A percentile compares a stretch with the other conserved stretches of the same genome.
phyloP scores from a whole-genome alignment of 2,329 filamentous ascomycete genomes.

The Trichophyton equinum region DNA sequence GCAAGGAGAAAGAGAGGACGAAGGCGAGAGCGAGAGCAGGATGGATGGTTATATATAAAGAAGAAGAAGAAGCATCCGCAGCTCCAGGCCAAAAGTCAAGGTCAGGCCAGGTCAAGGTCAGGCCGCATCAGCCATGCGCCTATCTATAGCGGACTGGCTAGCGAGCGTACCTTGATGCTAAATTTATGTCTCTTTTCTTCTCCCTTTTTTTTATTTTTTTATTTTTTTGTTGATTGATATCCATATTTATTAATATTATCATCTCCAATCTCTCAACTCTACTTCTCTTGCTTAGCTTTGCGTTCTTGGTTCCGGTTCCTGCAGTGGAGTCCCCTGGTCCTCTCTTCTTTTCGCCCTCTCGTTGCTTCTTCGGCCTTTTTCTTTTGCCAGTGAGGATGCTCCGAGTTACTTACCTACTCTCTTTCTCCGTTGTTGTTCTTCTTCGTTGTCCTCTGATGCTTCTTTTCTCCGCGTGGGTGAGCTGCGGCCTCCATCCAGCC shows the following conservation, averaged over 20 bases:
- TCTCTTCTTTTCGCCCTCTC: neutral
- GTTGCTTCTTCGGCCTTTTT: neutral
- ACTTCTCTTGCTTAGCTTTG: no score
- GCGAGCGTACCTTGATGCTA: neutral
- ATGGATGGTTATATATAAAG: neutral
- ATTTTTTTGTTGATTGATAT: no score
- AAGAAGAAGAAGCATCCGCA: no score
- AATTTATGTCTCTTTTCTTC: neutral
- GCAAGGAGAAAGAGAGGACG: neutral
- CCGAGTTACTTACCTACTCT: neutral
- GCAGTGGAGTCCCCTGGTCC: neutral
- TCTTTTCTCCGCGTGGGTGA: no score
- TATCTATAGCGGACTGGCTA: neutral
- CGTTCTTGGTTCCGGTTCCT: slow-evolving; percentile 3
- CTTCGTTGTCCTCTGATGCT: no score
- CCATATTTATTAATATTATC: no score
- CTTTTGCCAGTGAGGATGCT: no score
- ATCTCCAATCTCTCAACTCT: no score
- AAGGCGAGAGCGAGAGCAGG: neutral
- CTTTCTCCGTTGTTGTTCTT: neutral
- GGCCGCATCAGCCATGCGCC: neutral
- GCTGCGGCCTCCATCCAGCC: no score
- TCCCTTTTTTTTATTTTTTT: no score
- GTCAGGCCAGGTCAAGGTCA: neutral
- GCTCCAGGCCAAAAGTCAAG: neutral